Base-by-base conservation (phyloP, 495 filamentous ascomycete species). In the Aspergillus baeticus region DNA sequence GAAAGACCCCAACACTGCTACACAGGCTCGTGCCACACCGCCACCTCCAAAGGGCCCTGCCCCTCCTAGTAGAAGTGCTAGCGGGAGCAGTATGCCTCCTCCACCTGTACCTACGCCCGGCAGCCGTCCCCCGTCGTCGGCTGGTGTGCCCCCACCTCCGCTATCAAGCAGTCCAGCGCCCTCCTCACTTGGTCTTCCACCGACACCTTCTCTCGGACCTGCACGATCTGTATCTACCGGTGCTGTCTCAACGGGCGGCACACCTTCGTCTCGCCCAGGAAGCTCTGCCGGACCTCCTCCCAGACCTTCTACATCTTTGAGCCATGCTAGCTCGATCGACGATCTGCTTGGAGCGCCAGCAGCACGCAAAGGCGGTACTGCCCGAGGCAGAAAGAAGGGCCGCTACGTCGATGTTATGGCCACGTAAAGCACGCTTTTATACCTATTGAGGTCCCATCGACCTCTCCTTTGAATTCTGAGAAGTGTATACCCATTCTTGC, bases 331-430 rank as follows among this genome's bases (percentile, higher is more conserved):
- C 67, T 89, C 84, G 52, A 93, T 96, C 58, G 91, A 96, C 64
- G 91, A 96, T 66, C 73, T 96, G 58, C 72, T 92, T 35, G 88
- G 86, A 3, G 83, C 87, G 37, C 83, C 90, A 8, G 75, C 75
- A 26, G 82, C 82, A 18, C 81, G 87, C 65, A 91, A 88, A 64
- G 84, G 82, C 0, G 78, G 77, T 1, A 82, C 80, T 18, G 75
- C 77, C n/a, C 90, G 83, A 75, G 87, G 86, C 65, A 81, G 81
- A 61, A 90, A 90, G 77, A 96, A 89, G 77, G 84, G 85, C 3
- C 84, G 89, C 39, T 97, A 97, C 80, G 82, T 97, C 20, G 92
- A 97, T 80, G 90, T 96, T 55, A 96, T 97, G 92, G 88, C 85
- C 2, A 65, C 74, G 58, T 77, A 57, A 58, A 18, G 21, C 20